phyloP scores from a whole-genome alignment of 1,139 yeast genomes.

The Chernovozyma aurita region DNA sequence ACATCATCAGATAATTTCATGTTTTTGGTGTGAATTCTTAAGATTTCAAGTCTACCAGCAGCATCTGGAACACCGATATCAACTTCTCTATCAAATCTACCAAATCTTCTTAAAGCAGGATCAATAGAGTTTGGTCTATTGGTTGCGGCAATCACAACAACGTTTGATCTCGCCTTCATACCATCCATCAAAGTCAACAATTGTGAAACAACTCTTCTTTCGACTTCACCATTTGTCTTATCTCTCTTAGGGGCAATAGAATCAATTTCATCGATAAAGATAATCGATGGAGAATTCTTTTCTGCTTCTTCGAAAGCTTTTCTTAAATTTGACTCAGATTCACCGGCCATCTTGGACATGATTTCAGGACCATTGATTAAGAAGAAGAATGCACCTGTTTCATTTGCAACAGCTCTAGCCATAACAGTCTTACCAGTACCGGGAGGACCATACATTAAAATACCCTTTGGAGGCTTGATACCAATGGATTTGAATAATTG shows the following conservation, averaged over 20 bases:
- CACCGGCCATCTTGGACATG: slow-evolving; percentile 99
- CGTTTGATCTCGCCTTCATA: slow-evolving; percentile 97
- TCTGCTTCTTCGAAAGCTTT: slow-evolving; percentile 99
- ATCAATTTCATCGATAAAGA: slow-evolving; percentile 97
- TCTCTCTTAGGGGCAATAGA: slow-evolving; percentile 99
- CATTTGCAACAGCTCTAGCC: slow-evolving; percentile 99
- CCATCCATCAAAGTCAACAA: slow-evolving; percentile 97
- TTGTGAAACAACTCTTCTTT: slow-evolving; percentile 96
- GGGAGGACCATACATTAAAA: slow-evolving; percentile 97
- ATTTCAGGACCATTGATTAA: slow-evolving; percentile 99
- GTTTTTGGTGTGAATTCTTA: slow-evolving; percentile 83
- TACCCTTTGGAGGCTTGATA: slow-evolving; percentile 96
- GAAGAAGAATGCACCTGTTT: slow-evolving; percentile 98
- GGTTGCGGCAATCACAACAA: slow-evolving; percentile 85
- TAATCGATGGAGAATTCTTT: slow-evolving; percentile 95
- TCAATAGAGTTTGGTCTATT: slow-evolving; percentile 98
- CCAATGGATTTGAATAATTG: slow-evolving; percentile 95
- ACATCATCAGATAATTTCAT: slow-evolving; percentile 96
- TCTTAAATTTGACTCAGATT: slow-evolving; percentile 93
- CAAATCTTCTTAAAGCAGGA: slow-evolving; percentile 97
- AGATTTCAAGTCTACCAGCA: slow-evolving; percentile 93
- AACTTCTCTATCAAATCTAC: slow-evolving; percentile 98
- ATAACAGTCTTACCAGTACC: slow-evolving; percentile 98
- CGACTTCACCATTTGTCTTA: slow-evolving; percentile 98
- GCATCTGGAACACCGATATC: slow-evolving; percentile 99